Evolutionary conservation across 31 red algal genomes (phyloP).

Genomic region (Odonthalia washingtoniensis): DNA sequence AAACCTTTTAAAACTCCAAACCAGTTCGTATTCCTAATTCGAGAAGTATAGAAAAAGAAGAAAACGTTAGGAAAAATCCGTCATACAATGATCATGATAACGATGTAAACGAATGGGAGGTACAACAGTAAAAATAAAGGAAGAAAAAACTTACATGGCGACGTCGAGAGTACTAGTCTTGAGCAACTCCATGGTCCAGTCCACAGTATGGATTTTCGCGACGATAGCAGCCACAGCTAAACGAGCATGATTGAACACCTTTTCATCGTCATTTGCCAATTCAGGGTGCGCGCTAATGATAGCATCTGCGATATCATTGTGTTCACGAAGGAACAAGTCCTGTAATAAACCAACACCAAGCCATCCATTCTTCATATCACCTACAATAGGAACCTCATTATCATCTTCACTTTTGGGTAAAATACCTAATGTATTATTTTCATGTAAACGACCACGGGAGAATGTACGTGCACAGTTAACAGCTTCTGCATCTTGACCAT

Average conservation of each 20-base stretch:
- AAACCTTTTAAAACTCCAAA: slow-evolving; percentile 32
- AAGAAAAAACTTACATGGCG: slow-evolving; percentile 23
- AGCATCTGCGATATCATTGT: slow-evolving; percentile 45
- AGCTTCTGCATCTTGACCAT: slow-evolving; percentile 35
- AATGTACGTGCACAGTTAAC: slow-evolving; percentile 25
- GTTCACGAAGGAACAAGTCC: slow-evolving; percentile 42
- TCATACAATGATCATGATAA: not conserved
- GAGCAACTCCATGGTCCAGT: slow-evolving; percentile 61
- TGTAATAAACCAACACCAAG: slow-evolving; percentile 48
- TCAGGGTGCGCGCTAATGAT: slow-evolving; percentile 24
- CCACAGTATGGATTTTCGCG: slow-evolving; percentile 56
- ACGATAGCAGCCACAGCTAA: slow-evolving; percentile 43
- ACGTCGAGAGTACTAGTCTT: slow-evolving; percentile 38
- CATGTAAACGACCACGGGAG: slow-evolving; percentile 11
- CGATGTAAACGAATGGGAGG: too few relatives aligned
- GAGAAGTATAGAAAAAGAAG: not conserved
- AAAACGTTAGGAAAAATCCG: too few relatives aligned
- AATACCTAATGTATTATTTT: not conserved
- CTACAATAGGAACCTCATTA: slow-evolving; percentile 7
- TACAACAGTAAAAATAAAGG: not conserved
- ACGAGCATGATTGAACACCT: slow-evolving; percentile 52
- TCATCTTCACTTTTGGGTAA: slow-evolving; percentile 24
- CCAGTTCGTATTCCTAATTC: slow-evolving; percentile 46
- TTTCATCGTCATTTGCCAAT: slow-evolving; percentile 42
- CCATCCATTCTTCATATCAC: slow-evolving; percentile 47